Base-by-base conservation (phyloP, 805 yeast species). In the Priceomyces fermenticarens region DNA sequence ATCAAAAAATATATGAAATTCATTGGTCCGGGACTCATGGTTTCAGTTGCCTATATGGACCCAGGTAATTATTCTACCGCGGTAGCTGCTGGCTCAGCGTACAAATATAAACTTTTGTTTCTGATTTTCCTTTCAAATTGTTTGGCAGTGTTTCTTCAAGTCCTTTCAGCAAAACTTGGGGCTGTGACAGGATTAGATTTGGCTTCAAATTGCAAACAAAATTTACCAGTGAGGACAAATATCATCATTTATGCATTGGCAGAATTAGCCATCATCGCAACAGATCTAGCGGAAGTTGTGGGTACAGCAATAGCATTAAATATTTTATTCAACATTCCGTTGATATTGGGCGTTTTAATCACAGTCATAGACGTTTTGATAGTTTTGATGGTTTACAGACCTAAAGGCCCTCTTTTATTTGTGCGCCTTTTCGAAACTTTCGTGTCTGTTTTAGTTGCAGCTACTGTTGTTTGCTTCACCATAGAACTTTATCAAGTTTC, bases 41-140 rank as follows among this genome's bases (percentile, higher is more conserved):
- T 89, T 16, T 77, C 89, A 25, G 96, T 90, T 40, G 93, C 96
- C 2, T 90, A 89, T 55, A 85, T 89, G 73, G 97, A 89, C 58
- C 96, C 97, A 1, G 97, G 97, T 32, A 89, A 89, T 62, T 89
- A 88, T 63, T 80, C 95, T 33, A 86, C 96, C 0, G 88, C 93
- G 11, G 95, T 89, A 1, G 77, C 87, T 11, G 88, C 95, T 0
- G 97, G 97, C 38, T 90, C 96, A 2, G 73, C 80, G 41, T 85
- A 81, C 53, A 77, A 81, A 55, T 89, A 82, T 61, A 77, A 83
- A 43, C 75, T 88, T 39, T 70, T 89, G 38, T 85, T 87, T 60
- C 74, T 84, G 25, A 75, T 88, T 3, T 69, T 88, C 38, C 54
- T 88, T 43, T 83, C 95, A n/a, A 89, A 88, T 54, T 57, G 85